phyloP scores from a whole-genome alignment of 2,329 filamentous ascomycete species.

The Capronia epimyces region DNA sequence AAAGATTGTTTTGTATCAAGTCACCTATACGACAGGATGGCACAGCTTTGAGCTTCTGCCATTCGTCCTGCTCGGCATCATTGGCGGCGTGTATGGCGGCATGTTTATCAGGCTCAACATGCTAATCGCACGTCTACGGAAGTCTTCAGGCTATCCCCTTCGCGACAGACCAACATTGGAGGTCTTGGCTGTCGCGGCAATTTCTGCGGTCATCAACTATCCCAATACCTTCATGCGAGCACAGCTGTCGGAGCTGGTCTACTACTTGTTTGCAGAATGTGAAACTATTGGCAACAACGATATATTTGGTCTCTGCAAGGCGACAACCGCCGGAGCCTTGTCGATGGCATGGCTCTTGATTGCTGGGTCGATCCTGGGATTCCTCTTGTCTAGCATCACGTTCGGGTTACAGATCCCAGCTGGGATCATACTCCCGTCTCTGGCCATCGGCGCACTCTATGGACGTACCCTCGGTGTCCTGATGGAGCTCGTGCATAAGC shows the following conservation, averaged over 20 bases:
- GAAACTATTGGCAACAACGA: constrained; percentile 69
- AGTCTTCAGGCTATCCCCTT: constrained; percentile 40
- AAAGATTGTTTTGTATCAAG: constrained; percentile 92
- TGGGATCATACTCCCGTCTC: constrained; percentile 90
- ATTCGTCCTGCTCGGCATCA: constrained; percentile 76
- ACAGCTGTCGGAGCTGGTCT: constrained; percentile 85
- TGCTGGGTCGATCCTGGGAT: constrained; percentile 74
- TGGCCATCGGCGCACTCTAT: constrained; percentile 88
- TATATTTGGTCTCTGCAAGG: constrained; percentile 80
- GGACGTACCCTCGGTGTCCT: constrained; percentile 85
- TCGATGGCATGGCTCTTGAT: constrained; percentile 77
- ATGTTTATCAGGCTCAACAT: constrained; percentile 95
- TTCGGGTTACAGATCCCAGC: constrained; percentile 94
- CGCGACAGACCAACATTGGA: constrained; percentile 68
- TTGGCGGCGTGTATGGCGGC: constrained; percentile 90
- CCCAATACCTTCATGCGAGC: constrained; percentile 95
- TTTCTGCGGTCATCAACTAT: constrained; percentile 88
- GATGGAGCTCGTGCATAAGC: constrained; percentile 79
- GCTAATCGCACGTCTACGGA: constrained; percentile 74
- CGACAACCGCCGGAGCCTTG: constrained; percentile 70
- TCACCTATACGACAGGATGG: constrained; percentile 87
- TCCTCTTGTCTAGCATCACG: constrained; percentile 77
- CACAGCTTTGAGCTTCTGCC: constrained; percentile 90
- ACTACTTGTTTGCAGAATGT: constrained; percentile 88
- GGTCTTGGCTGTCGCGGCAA: constrained; percentile 69